A percentile compares a stretch with the other conserved stretches of the same genome.
phyloP scores from a whole-genome alignment of 129 eudicot genomes.

The Flaveria robusta region DNA sequence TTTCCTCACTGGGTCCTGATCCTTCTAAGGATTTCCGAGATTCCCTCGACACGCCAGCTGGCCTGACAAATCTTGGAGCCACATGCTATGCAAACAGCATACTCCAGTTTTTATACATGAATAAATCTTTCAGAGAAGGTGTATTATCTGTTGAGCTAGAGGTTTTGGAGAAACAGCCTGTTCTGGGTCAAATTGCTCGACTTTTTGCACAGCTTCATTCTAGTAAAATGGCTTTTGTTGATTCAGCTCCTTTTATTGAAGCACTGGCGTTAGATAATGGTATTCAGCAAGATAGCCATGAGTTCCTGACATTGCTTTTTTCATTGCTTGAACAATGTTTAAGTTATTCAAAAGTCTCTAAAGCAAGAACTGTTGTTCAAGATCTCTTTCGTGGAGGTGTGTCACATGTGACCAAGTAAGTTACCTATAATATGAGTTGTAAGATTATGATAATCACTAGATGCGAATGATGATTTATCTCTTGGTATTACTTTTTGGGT shows the following conservation, averaged over 20 bases:
- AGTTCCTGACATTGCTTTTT: constrained; percentile 88
- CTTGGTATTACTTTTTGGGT: constrained; percentile 26
- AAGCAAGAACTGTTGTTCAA: constrained; percentile 84
- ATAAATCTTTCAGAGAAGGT: constrained; percentile 82
- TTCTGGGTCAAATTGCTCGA: constrained; percentile 75
- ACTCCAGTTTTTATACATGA: constrained; percentile 89
- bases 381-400: constrained; percentile 96
- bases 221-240: constrained; percentile 77
- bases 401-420: constrained; percentile 90
- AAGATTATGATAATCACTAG: not conserved
- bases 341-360: constrained; percentile 62
- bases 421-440: constrained; percentile 15
- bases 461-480: not conserved
- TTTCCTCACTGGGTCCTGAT: constrained; percentile 68
- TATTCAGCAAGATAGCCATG: constrained; percentile 97
- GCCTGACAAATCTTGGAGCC: constrained; percentile 91
- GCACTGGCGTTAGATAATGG: constrained; percentile 93
- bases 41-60: constrained; percentile 73
- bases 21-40: constrained; percentile 79
- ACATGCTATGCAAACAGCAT: constrained; percentile 99
- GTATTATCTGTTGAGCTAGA: constrained; percentile 76
- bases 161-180: constrained; percentile 73
- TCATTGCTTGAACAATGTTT: constrained; percentile 94
- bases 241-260: constrained; percentile 93
- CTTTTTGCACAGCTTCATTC: constrained; percentile 89